phyloP scores from a whole-genome alignment of 129 eudicot species.

The Flaveria bidentis region DNA sequence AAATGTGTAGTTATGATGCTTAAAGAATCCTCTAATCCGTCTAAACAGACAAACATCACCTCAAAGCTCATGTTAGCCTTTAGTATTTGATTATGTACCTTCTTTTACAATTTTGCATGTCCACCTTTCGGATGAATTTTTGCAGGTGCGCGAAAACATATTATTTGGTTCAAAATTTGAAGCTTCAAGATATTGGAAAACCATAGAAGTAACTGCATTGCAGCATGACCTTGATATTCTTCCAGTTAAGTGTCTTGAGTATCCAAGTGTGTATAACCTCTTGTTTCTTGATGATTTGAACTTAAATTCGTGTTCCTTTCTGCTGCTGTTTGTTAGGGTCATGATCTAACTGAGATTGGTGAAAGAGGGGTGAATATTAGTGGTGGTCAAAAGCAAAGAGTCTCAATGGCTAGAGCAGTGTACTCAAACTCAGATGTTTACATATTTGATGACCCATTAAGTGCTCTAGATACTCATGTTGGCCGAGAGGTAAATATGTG shows the following conservation, averaged over 20 bases:
- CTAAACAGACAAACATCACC: constrained; percentile 2
- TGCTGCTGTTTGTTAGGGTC: constrained; percentile 53
- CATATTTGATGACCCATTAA: constrained; percentile 93
- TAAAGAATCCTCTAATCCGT: background rate
- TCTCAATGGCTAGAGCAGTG: constrained; percentile 98
- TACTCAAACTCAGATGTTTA: constrained; percentile 89
- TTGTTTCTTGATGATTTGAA: constrained; percentile 14
- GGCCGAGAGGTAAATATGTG: constrained; percentile 70
- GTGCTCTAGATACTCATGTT: constrained; percentile 96
- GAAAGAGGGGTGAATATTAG: constrained; percentile 99
- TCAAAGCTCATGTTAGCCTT: constrained; percentile 9
- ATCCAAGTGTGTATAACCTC: constrained; percentile 1
- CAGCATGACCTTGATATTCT: constrained; percentile 81
- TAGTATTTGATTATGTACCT: background rate
- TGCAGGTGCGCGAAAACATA: constrained; percentile 88
- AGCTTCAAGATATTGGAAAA: constrained; percentile 58
- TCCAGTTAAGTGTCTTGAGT: constrained; percentile 58
- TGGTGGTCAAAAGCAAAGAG: constrained; percentile 98
- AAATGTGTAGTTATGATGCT: background rate
- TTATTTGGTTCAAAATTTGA: constrained; percentile 79
- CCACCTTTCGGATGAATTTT: constrained; percentile 2
- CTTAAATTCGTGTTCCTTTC: constrained; percentile 11
- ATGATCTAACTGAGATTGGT: constrained; percentile 96
- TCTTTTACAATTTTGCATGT: background rate
- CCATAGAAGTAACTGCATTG: constrained; percentile 71